A percentile compares a stretch with the other conserved stretches of the same genome.
Conservation (phyloP, 768 basidiomycete species). For the Boletellus emodensis region DNA sequence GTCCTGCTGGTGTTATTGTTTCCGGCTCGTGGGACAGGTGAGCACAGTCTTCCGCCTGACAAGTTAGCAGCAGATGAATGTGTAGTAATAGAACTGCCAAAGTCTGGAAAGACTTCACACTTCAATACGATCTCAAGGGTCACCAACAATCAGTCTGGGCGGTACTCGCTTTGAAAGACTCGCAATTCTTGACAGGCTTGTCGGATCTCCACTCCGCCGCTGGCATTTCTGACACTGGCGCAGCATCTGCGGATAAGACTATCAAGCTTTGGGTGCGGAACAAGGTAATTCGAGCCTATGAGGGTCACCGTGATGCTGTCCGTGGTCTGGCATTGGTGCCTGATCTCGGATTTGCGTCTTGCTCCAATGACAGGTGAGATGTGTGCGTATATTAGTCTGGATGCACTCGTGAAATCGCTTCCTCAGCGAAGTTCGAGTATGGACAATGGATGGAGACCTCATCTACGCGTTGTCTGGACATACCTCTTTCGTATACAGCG, state of each 20-base stretch:
- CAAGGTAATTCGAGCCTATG: constrained; percentile 69
- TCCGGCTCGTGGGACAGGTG: constrained; percentile 98
- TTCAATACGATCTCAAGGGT: constrained; percentile 70
- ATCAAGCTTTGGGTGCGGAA: constrained; percentile 86
- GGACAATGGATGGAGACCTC: constrained; percentile 79
- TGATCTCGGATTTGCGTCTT: constrained; percentile 91
- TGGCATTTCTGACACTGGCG: constrained; percentile 5
- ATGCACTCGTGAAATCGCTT: neutral
- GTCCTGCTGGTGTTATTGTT: constrained; percentile 68
- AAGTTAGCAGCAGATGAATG: neutral
- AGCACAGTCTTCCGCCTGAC: constrained; percentile 22
- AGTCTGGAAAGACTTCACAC: constrained; percentile 81
- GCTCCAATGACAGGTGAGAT: constrained; percentile 85
- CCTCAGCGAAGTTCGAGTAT: constrained; percentile 83
- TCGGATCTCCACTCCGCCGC: constrained; percentile 11
- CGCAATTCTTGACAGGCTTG: constrained; percentile 78
- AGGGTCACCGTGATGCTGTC: constrained; percentile 89
- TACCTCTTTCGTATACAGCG: constrained; percentile 93
- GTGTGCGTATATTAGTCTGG: neutral
- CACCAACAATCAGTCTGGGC: constrained; percentile 95
- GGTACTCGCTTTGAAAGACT: constrained; percentile 73
- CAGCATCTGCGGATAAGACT: constrained; percentile 92
- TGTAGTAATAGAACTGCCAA: constrained; percentile 71
- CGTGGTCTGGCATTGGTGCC: constrained; percentile 77
- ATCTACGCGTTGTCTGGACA: constrained; percentile 85